Base-by-base conservation (phyloP, 805 yeast species). In the Saturnispora dispora region DNA sequence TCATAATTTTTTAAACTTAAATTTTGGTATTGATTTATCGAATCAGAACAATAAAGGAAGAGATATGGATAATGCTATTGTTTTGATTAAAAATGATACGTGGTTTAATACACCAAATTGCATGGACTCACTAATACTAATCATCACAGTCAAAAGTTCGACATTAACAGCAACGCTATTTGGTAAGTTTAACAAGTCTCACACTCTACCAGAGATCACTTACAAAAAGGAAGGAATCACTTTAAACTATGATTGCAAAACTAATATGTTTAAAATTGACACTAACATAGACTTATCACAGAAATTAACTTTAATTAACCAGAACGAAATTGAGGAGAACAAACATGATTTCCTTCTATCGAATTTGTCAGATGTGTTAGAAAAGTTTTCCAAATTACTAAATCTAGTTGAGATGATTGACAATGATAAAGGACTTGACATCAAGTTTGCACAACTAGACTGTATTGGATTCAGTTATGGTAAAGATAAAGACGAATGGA, bases 31-130 rank as follows among this genome's bases (percentile, higher is more conserved):
- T 23, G 46, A 50, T n/a, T 49, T 58, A 49, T 33, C 39, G 3
- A 15, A 32, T 25, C n/a, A 35, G 6, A 40, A 9, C 13, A 22
- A 18, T 11, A 32, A 17, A 18, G 44, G 44, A 3, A 27, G 44
- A 10, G 44, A 44, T 37, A 22, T 44, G 17, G 62, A 63, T 39
- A 65, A 66, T 46, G 61, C 67, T 5, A 52, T 66, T 33, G 55
- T 73, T 22, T 48, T 70, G 3, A 58, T 71, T 15, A 63, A 68
- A 39, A 72, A 73, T 18, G 62, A 65, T 32, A 56, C 71, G 0
- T 61, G 72, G 43, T 67, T 67, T 47, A 60, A 66, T 43, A 68
- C 72, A 10, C 67, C 71, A 3, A 62, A 64, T 48, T 66, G 73
- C 45, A 63, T 67, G 10, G 65, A 64, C 25, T 61, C 72, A 1